These are phyloP conservation scores for Pseudoscleropodium purum DNA, from an alignment of 225 moss, liverwort and hornwort species.

Conservation along the genomic window DNA sequence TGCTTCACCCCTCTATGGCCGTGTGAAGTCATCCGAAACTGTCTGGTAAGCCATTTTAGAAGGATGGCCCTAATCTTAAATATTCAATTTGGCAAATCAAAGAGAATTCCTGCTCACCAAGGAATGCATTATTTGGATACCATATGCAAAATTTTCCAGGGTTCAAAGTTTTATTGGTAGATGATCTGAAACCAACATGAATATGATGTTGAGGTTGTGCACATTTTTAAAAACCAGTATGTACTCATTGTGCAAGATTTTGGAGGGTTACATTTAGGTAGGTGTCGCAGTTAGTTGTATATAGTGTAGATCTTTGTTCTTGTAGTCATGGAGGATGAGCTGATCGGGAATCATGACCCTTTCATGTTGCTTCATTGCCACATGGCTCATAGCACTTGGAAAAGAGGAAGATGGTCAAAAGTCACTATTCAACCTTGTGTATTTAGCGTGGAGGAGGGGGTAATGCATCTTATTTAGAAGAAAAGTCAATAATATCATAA, in stretches of 20 bases:
- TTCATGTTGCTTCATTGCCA: not conserved
- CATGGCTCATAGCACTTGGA: not conserved
- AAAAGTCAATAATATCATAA: not conserved
- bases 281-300: not conserved
- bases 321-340: not conserved
- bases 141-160: not conserved
- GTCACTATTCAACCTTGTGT: no score
- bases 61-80: not conserved
- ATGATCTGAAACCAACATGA: not conserved
- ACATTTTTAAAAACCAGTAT: not conserved
- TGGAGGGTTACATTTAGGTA: not conserved
- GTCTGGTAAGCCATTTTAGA: constrained; percentile 54
- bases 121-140: not conserved
- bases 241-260: not conserved
- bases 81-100: not conserved
- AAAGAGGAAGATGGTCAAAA: not conserved
- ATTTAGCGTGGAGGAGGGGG: not conserved
- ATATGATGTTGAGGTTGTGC: not conserved
- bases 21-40: constrained; percentile 75
- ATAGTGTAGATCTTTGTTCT: not conserved
- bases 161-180: not conserved
- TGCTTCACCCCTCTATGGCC: constrained; percentile 60
- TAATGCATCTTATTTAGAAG: not conserved
- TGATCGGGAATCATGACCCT: not conserved
- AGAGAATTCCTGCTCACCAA: not conserved